Conservation (phyloP, 768 basidiomycete species). For the Rhodotorula sphaerocarpa region DNA sequence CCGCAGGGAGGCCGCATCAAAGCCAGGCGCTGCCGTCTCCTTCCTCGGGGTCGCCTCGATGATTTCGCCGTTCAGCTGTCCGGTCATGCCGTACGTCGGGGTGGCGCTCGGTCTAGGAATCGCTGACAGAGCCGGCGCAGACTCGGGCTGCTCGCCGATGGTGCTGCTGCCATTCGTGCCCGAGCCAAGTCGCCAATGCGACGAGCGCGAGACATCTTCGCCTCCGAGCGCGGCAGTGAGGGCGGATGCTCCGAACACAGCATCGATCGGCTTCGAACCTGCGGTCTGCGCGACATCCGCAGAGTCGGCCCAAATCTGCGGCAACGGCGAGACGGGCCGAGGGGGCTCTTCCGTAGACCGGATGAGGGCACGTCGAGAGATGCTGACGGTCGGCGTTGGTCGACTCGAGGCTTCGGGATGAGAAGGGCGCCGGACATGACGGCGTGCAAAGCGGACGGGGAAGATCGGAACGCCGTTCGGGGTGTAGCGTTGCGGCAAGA, state of each 20-base stretch:
- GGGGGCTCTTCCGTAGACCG: not conserved
- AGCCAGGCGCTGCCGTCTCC: conserved; percentile 23
- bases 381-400: conserved; percentile 12
- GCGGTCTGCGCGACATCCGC: too few relatives aligned
- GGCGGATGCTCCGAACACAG: too few relatives aligned
- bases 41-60: conserved; percentile 28
- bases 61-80: conserved; percentile 55
- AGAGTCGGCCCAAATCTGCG: too few relatives aligned
- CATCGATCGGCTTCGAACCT: too few relatives aligned
- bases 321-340: not conserved
- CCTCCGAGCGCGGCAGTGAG: too few relatives aligned
- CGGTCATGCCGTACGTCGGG: conserved; percentile 46
- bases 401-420: not conserved
- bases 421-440: not conserved
- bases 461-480: conserved; percentile 15
- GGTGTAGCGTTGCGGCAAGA: conserved; percentile 37
- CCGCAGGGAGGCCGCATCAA: not conserved
- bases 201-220: too few relatives aligned
- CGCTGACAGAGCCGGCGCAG: too few relatives aligned
- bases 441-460: conserved; percentile 1
- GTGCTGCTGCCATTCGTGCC: too few relatives aligned
- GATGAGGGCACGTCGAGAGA: not conserved
- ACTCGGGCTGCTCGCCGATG: too few relatives aligned
- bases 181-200: too few relatives aligned
- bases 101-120: too few relatives aligned